Evolutionary conservation across 305 asterid species (phyloP), one percentile per base, ranked within the genome.

Genomic region (Solanum aculeatissimum): DNA sequence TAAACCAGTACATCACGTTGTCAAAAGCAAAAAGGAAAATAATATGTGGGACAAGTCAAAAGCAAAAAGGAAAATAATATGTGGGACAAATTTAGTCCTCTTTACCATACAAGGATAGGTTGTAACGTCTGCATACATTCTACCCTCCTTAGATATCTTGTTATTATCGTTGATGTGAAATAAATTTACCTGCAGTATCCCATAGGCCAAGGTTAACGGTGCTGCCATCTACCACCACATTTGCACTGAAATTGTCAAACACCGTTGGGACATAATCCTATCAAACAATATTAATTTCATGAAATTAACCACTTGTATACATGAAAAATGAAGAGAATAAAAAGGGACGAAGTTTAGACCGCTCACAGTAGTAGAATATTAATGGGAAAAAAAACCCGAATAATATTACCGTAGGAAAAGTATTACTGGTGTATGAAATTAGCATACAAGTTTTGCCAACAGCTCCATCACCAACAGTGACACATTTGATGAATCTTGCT

Each of bases 221-320:
- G 86, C 86, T 91, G 27, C 97, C 98, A 86, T 93, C 98, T 81
- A 95, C 98, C 58, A 92, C 95, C 77, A 95, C 97, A 62, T 92
- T 95, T 19, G 98, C 98, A 82, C 98, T 95, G 51, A 95, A 95
- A 88, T 93, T 93, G 88, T 95, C 98, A 80, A 95, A 95, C 25
- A 95, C 98, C 3, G 97, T 95, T 4, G 97, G 98, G 45, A 95
- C 98, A 86, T 95, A 95, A 86, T 95, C 98, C 98, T 95, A 63
- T 14, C 2, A 57, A 63, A 51, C 9, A 10, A 25, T 21, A 45
- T 16, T 14, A 62, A 9, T 51, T 27, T 77, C 53, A 77, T 27
- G 65, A 55, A 19, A 10, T 25, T 9, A 42, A 42, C 79, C 27
- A n/a, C 79, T 71, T 8, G 7, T 71, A 71, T 57, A 60, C 13